phyloP scores from a whole-genome alignment of 2,329 filamentous ascomycete species.

The Xylaria sp. region DNA sequence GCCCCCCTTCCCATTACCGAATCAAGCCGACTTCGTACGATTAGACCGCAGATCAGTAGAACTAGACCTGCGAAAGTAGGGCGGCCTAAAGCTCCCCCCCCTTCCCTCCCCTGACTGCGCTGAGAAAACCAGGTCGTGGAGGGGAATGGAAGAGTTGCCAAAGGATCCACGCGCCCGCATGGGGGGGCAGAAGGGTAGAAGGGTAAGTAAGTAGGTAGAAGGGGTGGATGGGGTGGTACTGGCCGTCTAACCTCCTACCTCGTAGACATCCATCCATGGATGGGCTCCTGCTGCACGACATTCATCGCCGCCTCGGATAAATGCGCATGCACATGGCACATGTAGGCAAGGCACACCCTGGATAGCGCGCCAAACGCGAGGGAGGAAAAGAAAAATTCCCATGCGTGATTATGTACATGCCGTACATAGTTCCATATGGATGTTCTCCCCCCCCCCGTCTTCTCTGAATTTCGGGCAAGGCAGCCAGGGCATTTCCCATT shows the following conservation, averaged over 20 bases:
- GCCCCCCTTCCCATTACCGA: neutral
- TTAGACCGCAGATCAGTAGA: slow-evolving; percentile 8
- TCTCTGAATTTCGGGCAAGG: slow-evolving; percentile 1
- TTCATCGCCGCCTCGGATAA: neutral
- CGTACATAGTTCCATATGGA: slow-evolving; percentile 11
- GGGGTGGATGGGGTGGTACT: slow-evolving; percentile 3
- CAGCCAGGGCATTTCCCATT: no score
- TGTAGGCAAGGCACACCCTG: neutral
- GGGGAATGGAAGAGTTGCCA: slow-evolving; percentile 14
- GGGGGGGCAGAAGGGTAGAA: no score
- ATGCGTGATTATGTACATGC: slow-evolving; percentile 19
- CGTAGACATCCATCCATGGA: neutral
- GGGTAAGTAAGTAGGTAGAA: neutral
- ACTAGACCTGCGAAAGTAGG: slow-evolving; percentile 6
- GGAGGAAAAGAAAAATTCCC: slow-evolving; percentile 9
- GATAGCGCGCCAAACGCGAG: slow-evolving; percentile 21
- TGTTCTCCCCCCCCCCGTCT: slow-evolving; percentile 5
- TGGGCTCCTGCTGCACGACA: neutral
- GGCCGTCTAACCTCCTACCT: neutral
- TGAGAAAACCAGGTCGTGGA: slow-evolving; percentile 21
- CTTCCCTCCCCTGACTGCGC: slow-evolving; percentile 3
- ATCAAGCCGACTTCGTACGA: slow-evolving; percentile 18
- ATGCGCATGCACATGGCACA: neutral
- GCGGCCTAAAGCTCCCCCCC: neutral
- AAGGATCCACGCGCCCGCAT: slow-evolving; percentile 13